Evolutionary conservation across 179 eudicot genomes (phyloP).

Genomic region (Sideroxylon spinosum): DNA sequence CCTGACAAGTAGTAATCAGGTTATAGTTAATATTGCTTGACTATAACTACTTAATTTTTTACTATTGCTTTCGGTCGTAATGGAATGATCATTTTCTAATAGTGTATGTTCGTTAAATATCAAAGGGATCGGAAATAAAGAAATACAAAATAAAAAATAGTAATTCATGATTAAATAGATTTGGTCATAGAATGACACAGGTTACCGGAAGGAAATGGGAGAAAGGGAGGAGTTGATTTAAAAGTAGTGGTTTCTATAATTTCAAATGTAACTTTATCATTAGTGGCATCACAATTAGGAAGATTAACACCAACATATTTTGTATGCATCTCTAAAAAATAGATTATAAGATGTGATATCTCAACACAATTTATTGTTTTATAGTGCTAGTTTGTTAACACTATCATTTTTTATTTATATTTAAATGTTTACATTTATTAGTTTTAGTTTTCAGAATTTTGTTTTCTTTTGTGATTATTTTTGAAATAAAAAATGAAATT

Average conservation of each 20-base stretch:
- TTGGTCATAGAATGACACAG: no score
- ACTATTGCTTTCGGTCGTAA: no score
- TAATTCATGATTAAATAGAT: neutral
- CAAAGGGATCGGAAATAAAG: neutral
- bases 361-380: neutral
- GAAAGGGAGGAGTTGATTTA: neutral
- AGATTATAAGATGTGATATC: slow-evolving; percentile 70
- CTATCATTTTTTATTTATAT: no score
- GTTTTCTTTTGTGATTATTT: no score
- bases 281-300: slow-evolving; percentile 83
- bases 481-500: no score
- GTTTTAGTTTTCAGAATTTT: no score
- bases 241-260: slow-evolving; percentile 81
- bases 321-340: slow-evolving; percentile 62
- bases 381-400: no score
- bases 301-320: slow-evolving; percentile 92
- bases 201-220: neutral
- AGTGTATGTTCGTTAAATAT: slow-evolving; percentile 2
- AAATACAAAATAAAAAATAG: neutral
- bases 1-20: no score
- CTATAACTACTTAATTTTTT: no score
- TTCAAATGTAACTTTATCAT: slow-evolving; percentile 91
- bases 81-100: no score
- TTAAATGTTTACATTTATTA: no score
- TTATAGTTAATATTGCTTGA: no score